phyloP scores from a whole-genome alignment of 2,329 filamentous ascomycete genomes.

The Aspergillus quadrilineatus region DNA sequence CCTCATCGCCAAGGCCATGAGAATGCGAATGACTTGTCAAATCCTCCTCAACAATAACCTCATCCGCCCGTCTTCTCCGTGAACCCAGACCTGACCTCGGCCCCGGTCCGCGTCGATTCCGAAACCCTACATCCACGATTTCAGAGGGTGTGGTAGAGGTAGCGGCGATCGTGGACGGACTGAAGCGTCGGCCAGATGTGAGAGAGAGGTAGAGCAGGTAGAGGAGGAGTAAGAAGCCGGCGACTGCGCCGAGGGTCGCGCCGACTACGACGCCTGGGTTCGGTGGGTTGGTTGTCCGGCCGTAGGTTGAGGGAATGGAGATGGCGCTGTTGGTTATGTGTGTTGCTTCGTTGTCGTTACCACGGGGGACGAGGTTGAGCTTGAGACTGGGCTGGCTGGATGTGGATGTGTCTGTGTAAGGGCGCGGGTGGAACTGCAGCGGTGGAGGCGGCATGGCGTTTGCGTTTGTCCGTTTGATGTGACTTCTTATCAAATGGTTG shows the following conservation, averaged over 20 bases:
- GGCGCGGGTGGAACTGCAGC: not conserved
- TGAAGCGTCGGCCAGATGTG: conserved; percentile 43
- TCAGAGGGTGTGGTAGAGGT: conserved; percentile 30
- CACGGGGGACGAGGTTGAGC: not conserved
- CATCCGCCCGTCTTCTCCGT: not conserved
- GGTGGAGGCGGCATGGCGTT: not conserved
- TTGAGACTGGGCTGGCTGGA: conserved; percentile 43
- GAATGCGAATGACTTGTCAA: not conserved
- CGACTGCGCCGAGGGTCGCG: conserved; percentile 42
- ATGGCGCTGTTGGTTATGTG: conserved; percentile 19
- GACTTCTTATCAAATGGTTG: not conserved
- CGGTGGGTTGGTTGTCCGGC: conserved; percentile 49
- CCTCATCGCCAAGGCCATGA: not conserved
- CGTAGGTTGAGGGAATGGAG: conserved; percentile 63
- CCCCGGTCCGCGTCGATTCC: not conserved
- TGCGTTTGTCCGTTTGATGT: not conserved
- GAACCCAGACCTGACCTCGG: not conserved
- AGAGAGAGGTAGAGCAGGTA: conserved; percentile 54
- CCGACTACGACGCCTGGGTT: conserved; percentile 1
- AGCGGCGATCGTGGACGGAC: conserved; percentile 23
- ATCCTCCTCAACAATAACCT: conserved; percentile 7
- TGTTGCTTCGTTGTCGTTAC: not conserved
- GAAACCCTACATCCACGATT: conserved; percentile 18
- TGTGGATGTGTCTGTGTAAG: conserved; percentile 1
- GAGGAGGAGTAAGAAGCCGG: conserved; percentile 55